phyloP scores from a whole-genome alignment of 306 rosid species.

The Datisca glomerata region DNA sequence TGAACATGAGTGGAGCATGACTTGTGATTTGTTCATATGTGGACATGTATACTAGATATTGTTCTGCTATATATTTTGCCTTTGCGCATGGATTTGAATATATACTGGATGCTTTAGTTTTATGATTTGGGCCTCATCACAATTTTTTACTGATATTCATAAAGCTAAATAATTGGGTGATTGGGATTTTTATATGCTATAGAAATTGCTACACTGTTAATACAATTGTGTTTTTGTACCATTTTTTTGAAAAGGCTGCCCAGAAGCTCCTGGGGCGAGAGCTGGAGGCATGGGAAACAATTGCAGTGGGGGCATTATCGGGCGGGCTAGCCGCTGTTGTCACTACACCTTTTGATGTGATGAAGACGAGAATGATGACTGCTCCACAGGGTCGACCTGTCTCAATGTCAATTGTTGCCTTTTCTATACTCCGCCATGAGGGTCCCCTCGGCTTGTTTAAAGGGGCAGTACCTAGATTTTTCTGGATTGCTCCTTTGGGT shows the following conservation, averaged over 20 bases:
- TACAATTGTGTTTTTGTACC: not conserved
- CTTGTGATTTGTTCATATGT: too few species aligned
- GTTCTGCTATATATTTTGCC: too few species aligned
- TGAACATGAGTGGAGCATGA: too few species aligned
- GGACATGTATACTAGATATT: too few species aligned
- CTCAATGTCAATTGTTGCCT: slow-evolving; percentile 60
- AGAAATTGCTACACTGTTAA: not conserved
- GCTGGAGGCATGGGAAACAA: slow-evolving; percentile 91
- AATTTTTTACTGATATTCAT: too few species aligned
- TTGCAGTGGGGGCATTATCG: slow-evolving; percentile 87
- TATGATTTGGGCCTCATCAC: too few species aligned
- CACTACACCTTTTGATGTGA: slow-evolving; percentile 94
- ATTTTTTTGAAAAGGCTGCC: slow-evolving; percentile 34
- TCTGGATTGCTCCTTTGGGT: slow-evolving; percentile 97
- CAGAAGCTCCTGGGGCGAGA: slow-evolving; percentile 67
- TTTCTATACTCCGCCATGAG: slow-evolving; percentile 69
- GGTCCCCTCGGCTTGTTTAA: slow-evolving; percentile 92
- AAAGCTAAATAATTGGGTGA: too few species aligned
- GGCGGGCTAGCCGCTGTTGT: slow-evolving; percentile 95
- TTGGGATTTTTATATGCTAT: too few species aligned
- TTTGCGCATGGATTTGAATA: too few species aligned
- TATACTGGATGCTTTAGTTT: too few species aligned
- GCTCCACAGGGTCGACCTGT: slow-evolving; percentile 73
- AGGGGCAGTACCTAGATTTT: slow-evolving; percentile 94
- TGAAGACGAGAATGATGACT: slow-evolving; percentile 99